These are phyloP conservation scores for Periconia sp. DNA, from an alignment of 2,329 filamentous ascomycete genomes.

Conservation along the genomic window DNA sequence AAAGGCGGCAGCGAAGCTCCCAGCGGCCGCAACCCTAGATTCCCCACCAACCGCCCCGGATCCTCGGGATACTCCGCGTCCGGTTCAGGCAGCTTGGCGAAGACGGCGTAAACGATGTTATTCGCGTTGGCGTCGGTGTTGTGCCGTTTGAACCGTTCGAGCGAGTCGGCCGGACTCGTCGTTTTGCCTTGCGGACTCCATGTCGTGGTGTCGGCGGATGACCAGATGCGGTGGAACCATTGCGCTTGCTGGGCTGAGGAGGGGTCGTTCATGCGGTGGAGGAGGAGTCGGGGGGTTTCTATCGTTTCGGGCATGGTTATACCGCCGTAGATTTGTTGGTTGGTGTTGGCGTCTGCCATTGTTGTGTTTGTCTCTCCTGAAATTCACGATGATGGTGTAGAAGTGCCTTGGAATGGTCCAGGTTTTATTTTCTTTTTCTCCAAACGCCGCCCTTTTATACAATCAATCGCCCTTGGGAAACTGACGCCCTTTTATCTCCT, in stretches of 20 bases:
- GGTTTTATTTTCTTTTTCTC: too few species aligned
- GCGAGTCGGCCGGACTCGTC: slow-evolving; percentile 19
- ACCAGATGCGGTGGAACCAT: slow-evolving; percentile 33
- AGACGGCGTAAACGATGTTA: slow-evolving; percentile 20
- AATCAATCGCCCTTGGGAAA: too few species aligned
- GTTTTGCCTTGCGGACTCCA: slow-evolving; percentile 28
- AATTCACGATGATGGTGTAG: too few species aligned
- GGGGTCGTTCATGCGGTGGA: slow-evolving; percentile 25
- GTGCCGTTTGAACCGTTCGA: slow-evolving; percentile 20
- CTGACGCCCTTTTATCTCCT: too few species aligned
- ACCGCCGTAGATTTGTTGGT: too few species aligned
- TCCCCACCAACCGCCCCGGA: slow-evolving; percentile 14
- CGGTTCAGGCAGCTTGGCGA: slow-evolving; percentile 6
- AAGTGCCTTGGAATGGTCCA: too few species aligned
- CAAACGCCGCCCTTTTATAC: too few species aligned
- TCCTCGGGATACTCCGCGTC: background rate
- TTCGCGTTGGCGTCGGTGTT: slow-evolving; percentile 8
- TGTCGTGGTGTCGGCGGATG: slow-evolving; percentile 19
- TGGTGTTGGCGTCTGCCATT: too few species aligned
- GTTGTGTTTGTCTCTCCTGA: too few species aligned
- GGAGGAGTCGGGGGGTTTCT: slow-evolving; percentile 23
- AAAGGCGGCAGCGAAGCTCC: slow-evolving; percentile 8
- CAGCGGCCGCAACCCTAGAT: slow-evolving; percentile 15
- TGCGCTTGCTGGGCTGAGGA: slow-evolving; percentile 21
- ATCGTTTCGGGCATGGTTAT: too few species aligned